Base-by-base conservation (phyloP, 2,329 filamentous ascomycete species). In the Aschersonia sp. region DNA sequence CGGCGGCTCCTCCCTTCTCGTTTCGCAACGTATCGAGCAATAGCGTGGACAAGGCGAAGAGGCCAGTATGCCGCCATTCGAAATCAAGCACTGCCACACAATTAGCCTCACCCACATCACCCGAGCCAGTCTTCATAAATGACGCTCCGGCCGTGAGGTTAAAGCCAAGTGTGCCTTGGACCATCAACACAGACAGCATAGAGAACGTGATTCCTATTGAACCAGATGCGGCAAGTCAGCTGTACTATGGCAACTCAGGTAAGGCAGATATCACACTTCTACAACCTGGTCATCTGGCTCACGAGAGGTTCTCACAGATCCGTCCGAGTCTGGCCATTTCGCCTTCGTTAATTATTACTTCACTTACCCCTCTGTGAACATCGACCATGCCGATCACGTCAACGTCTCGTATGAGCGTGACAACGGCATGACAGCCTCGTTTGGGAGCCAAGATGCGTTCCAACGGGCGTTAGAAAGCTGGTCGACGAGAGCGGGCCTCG, bases 341-440 rank as follows among this genome's bases (percentile, higher is more conserved):
- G 59, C 58, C 2, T 57, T 56, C 29, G 31, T 61, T 20, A 58
- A 50, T 7, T 60, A 60, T 49, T 51, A 53, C 44, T 59, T 61
- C 48, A 54, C 48, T 4, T 47, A 44, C 3, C 59, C 57, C 1
- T 61, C 59, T 0, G 59, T 62, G 43, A 60, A 61, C 49, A 53
- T 61, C 1, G 59, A 62, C 40, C 57, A 62, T 31, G 52, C 49
- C 41, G 54, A 56, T 3, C 52, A 58, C 29, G 41, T 59, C 5
- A 45, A 42, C 0, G 46, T 53, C 5, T 40, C 50, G 5, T 53
- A 56, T 12, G 43, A 50, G 31, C n/a, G 31, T 1, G 5, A 43
- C 0, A 31, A 47, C 2, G 51, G 49, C 1, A 44, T 58, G 9
- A 45, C 47, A 1, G 46, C 55, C 9, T 48, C 43, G 10, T 60